These are phyloP conservation scores for Neurospora hispaniola DNA, from an alignment of 495 filamentous ascomycete species.

Conservation along the genomic window DNA sequence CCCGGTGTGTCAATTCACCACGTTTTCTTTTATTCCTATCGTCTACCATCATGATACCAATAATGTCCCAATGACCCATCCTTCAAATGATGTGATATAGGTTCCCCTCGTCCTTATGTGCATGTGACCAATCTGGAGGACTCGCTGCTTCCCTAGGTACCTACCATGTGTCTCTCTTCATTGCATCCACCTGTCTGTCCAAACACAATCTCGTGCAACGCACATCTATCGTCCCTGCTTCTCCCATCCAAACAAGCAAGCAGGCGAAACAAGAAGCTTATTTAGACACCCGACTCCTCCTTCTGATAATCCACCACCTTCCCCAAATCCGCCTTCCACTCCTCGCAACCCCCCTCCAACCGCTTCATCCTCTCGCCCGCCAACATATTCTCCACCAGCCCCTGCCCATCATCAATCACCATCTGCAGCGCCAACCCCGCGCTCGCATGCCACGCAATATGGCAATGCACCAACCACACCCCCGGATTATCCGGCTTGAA, in stretches of 20 bases:
- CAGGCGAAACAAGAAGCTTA: not conserved
- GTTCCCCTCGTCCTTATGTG: not conserved
- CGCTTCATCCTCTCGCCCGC: not conserved
- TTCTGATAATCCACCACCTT: not conserved
- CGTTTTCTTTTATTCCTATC: not conserved
- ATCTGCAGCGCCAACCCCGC: slow-evolving; percentile 39
- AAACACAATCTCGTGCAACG: not conserved
- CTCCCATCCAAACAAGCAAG: not conserved
- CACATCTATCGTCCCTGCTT: not conserved
- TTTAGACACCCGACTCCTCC: not conserved
- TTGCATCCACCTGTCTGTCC: not conserved
- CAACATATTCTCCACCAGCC: not conserved
- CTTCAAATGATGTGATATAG: not conserved
- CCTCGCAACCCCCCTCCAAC: not conserved
- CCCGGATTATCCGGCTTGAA: slow-evolving; percentile 46
- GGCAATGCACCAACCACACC: slow-evolving; percentile 44
- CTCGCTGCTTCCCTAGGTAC: not conserved
- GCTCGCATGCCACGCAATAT: slow-evolving; percentile 41
- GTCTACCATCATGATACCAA: not conserved
- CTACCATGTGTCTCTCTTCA: not conserved
- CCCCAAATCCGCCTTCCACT: not conserved
- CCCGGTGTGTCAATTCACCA: not conserved
- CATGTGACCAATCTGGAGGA: not conserved
- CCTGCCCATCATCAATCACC: slow-evolving; percentile 3
- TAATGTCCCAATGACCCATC: not conserved